These are phyloP conservation scores for Penstemon davidsonii DNA, from an alignment of 257 asterid species.

Conservation along the genomic window DNA sequence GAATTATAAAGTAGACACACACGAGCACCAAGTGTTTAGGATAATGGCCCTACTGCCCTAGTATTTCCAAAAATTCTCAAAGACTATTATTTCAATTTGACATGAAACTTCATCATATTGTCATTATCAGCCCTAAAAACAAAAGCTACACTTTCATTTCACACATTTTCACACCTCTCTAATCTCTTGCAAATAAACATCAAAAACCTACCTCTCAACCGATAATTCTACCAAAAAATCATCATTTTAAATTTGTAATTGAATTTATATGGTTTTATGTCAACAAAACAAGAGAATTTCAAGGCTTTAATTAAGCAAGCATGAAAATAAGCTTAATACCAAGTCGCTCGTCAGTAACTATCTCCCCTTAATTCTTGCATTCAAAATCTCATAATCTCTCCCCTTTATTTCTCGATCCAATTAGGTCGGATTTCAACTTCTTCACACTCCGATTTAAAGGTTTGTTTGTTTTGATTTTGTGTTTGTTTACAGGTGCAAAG, in stretches of 20 bases:
- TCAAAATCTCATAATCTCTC: constrained; percentile 35
- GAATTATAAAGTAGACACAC: background rate
- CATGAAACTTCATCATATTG: constrained; percentile 14
- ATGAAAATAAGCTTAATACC: constrained; percentile 13
- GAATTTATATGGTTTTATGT: background rate
- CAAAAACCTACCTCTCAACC: constrained; percentile 35
- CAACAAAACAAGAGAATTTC: constrained; percentile 4
- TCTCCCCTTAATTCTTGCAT: constrained; percentile 43
- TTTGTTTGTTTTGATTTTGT: constrained; percentile 22
- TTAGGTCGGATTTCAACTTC: constrained; percentile 71
- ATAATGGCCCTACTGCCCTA: constrained; percentile 7
- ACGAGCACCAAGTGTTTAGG: background rate
- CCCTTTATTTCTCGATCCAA: constrained; percentile 34
- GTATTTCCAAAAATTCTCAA: constrained; percentile 24
- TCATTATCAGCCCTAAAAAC: constrained; percentile 2
- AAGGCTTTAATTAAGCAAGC: constrained; percentile 6
- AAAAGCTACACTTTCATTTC: constrained; percentile 25
- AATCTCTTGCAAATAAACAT: constrained; percentile 20
- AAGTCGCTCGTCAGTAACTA: constrained; percentile 58
- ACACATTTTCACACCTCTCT: constrained; percentile 9
- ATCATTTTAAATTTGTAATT: background rate
- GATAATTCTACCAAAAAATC: constrained; percentile 18
- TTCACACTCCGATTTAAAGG: constrained; percentile 31
- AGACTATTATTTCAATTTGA: constrained; percentile 32
- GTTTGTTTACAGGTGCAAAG: constrained; percentile 45